Evolutionary conservation across 1,284 basidiomycete species (phyloP).

Genomic region (Tausonia pullulans): DNA sequence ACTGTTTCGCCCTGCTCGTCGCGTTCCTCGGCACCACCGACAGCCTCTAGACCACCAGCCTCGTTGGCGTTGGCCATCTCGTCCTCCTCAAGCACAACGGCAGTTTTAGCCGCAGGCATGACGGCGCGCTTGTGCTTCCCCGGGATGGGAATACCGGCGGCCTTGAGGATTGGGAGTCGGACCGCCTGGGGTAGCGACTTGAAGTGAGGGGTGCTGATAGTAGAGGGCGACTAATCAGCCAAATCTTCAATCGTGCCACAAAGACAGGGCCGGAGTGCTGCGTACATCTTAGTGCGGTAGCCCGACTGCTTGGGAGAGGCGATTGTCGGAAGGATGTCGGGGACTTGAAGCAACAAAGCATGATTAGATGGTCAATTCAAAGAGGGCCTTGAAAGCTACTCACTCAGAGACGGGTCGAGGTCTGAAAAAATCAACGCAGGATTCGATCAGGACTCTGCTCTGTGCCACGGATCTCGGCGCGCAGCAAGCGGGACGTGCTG

Average conservation of each 20-base stretch:
- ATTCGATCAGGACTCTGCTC: neutral
- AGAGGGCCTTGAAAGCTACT: too few species aligned
- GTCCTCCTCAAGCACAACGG: neutral
- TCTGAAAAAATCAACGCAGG: slow-evolving; percentile 32
- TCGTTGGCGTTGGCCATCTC: slow-evolving; percentile 4
- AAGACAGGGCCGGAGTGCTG: neutral
- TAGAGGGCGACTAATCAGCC: neutral
- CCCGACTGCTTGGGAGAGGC: slow-evolving; percentile 77
- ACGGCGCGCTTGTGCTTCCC: slow-evolving; percentile 27
- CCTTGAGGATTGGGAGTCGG: slow-evolving; percentile 3
- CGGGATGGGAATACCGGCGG: neutral
- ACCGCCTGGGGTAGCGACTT: slow-evolving; percentile 54
- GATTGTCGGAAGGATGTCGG: slow-evolving; percentile 62
- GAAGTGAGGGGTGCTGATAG: slow-evolving; percentile 69
- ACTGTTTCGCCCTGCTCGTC: neutral
- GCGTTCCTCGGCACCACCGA: neutral
- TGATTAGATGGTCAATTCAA: too few species aligned
- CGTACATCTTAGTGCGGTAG: slow-evolving; percentile 80
- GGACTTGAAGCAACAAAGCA: slow-evolving; percentile 37
- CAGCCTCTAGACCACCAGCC: neutral
- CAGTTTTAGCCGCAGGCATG: neutral
- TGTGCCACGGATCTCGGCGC: too few species aligned
- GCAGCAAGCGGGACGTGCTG: slow-evolving; percentile 31
- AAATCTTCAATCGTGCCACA: too few species aligned
- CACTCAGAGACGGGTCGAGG: slow-evolving; percentile 39